Evolutionary conservation across 257 asterid species (phyloP).

Genomic region (Capsicum chinense): DNA sequence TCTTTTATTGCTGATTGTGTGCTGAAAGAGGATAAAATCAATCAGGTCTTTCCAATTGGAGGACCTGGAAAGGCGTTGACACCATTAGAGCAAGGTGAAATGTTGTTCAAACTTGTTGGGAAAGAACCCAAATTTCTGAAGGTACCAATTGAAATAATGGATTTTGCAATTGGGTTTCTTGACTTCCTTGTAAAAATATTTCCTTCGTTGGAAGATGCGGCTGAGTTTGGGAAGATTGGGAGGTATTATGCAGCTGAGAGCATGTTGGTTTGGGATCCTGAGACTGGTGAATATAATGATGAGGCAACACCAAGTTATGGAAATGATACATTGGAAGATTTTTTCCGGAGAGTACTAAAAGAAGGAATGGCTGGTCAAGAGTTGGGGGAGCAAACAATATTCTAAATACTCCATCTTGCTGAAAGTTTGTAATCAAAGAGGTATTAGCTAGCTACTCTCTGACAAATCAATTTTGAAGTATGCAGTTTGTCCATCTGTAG

Average conservation of each 20-base stretch:
- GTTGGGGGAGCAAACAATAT: slow-evolving; percentile 83
- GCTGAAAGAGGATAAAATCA: slow-evolving; percentile 58
- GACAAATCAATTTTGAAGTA: slow-evolving; percentile 31
- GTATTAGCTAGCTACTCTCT: slow-evolving; percentile 9
- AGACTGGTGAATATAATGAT: slow-evolving; percentile 75
- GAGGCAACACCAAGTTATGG: slow-evolving; percentile 90
- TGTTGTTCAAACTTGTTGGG: slow-evolving; percentile 72
- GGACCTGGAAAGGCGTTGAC: slow-evolving; percentile 95
- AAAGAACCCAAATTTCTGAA: slow-evolving; percentile 77
- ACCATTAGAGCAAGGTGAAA: slow-evolving; percentile 94
- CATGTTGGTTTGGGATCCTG: slow-evolving; percentile 79
- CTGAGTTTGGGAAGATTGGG: slow-evolving; percentile 97
- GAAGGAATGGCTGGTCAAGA: slow-evolving; percentile 96
- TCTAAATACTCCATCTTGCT: slow-evolving; percentile 40
- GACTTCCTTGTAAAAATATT: slow-evolving; percentile 79
- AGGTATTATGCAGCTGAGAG: slow-evolving; percentile 98
- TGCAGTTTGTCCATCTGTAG: slow-evolving; percentile 18
- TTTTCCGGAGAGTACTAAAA: slow-evolving; percentile 73
- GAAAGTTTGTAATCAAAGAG: neutral
- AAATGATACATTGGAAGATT: slow-evolving; percentile 79
- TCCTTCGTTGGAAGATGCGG: slow-evolving; percentile 82
- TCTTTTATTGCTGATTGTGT: slow-evolving; percentile 78
- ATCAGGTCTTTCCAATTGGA: slow-evolving; percentile 74
- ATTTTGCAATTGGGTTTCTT: slow-evolving; percentile 80
- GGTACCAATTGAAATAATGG: slow-evolving; percentile 91